These are phyloP conservation scores for Cadophora malorum DNA, from an alignment of 2,329 filamentous ascomycete genomes.

Conservation along the genomic window DNA sequence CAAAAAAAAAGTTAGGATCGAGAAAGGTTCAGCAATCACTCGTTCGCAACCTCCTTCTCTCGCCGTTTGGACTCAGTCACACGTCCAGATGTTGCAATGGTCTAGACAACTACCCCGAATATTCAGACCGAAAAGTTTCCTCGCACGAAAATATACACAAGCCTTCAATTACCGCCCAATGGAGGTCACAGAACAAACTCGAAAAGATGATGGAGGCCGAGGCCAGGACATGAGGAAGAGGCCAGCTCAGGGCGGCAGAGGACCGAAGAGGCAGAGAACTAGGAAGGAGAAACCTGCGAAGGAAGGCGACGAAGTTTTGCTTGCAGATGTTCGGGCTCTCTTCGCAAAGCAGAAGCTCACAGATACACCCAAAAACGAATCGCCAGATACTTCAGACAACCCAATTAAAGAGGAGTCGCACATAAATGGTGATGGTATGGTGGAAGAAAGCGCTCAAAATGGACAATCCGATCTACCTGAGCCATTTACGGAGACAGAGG, in stretches of 20 bases:
- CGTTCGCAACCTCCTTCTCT: no score
- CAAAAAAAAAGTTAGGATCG: no score
- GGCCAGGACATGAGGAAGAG: constrained; percentile 39
- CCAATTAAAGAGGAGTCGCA: no score
- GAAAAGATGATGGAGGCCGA: not conserved
- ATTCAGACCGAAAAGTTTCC: no score
- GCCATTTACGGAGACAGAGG: constrained; percentile 76
- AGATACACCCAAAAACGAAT: constrained; percentile 13
- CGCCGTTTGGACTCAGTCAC: no score
- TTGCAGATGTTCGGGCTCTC: constrained; percentile 65
- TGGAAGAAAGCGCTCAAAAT: constrained; percentile 31
- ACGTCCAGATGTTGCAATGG: no score
- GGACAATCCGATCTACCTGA: constrained; percentile 59
- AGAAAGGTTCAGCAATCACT: no score
- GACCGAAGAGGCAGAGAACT: constrained; percentile 57
- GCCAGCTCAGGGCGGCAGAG: constrained; percentile 42
- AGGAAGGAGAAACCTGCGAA: constrained; percentile 61
- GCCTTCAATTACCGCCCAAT: constrained; percentile 29
- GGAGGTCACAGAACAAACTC: constrained; percentile 19
- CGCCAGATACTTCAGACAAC: no score
- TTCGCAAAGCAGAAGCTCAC: constrained; percentile 49
- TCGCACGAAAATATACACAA: constrained; percentile 6
- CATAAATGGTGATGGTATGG: constrained; percentile 37
- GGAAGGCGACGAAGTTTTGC: constrained; percentile 71
- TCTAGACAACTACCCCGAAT: no score